Base-by-base conservation (phyloP, 2,329 filamentous ascomycete genomes). In the Ceratocystiopsis minuta region DNA sequence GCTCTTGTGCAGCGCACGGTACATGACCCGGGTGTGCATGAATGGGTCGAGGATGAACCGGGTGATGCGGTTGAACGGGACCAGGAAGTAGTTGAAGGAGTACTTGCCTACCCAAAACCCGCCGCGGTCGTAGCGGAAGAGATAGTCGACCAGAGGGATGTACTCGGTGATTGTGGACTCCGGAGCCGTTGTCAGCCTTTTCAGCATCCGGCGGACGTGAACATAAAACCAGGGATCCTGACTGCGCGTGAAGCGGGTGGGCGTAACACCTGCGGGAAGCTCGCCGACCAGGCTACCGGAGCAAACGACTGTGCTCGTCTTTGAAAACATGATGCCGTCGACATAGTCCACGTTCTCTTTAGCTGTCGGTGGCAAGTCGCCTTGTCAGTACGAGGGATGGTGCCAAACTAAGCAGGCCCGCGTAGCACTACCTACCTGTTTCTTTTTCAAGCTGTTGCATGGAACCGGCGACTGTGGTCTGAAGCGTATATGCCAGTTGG, bases 151-250 rank as follows among this genome's bases (percentile, higher is more conserved):
- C 1, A 80, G 49, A 0, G 75, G 75, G 2, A 80, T 66, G 43
- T 69, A 70, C 44, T 80, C 50, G 16, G 37, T 47, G 16, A 45
- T 14, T 12, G 34, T 35, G 17, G 55, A 49, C 2, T 40, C 24
- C 15, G 51, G 35, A 33, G 49, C 36, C 43, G 48, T 47, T 33
- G 43, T 41, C 12, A 61, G 46, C 37, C 48, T 45, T 44, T 55
- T 56, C 46, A 55, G 50, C 34, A 56, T 53, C n/a, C 64, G 56
- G 48, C 72, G 58, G 1, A 70, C 78, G 48, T 80, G 78, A 3
- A 84, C 60, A 45, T 83, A 85, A 53, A 82, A 83, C 81, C 80
- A 86, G 0, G 76, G 72, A 48, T 86, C 80, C 4, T 55, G 56
- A 0, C 68, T 60, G 12, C 68, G 61, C n/a, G 67, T 69, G 55